Percentiles rank a stretch among this genome's conserved stretches.
These are phyloP conservation scores for Sugiyamaella neomexicana DNA, from an alignment of 1,139 yeast species.

Conservation along the genomic window DNA sequence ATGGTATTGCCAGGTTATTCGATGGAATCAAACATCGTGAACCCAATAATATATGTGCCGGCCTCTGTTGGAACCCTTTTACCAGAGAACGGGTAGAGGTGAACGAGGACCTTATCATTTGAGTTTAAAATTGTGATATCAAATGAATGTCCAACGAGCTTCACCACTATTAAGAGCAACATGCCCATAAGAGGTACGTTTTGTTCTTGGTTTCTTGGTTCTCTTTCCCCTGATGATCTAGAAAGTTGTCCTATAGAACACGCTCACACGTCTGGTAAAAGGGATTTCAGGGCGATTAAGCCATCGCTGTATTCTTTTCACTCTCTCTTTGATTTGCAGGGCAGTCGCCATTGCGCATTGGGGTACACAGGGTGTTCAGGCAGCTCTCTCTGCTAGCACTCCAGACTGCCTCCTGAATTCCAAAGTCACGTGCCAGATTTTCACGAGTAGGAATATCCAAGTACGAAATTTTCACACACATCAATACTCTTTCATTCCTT, in stretches of 20 bases:
- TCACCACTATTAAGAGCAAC: neutral
- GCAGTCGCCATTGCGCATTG: too few relatives aligned
- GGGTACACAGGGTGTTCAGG: too few relatives aligned
- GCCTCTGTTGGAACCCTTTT: neutral
- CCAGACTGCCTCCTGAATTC: neutral
- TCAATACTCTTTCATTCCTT: neutral
- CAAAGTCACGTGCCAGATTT: neutral
- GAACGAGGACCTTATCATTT: neutral
- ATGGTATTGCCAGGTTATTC: neutral
- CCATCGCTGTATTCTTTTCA: conserved; percentile 22
- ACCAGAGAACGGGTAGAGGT: neutral
- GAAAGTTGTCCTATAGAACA: too few relatives aligned
- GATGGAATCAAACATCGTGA: neutral
- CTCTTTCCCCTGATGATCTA: too few relatives aligned
- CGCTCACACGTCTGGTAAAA: neutral
- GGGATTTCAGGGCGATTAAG: conserved; percentile 23
- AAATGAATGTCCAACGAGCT: neutral
- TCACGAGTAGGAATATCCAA: too few relatives aligned
- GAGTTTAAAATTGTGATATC: neutral
- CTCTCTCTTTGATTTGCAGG: neutral
- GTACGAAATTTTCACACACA: neutral
- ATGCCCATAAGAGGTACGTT: neutral
- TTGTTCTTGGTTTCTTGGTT: neutral
- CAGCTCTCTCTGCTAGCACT: too few relatives aligned
- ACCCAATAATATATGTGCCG: neutral